These are phyloP conservation scores for Tetradesmus lagerheimii DNA, from an alignment of 139 green algal genomes.

Conservation along the genomic window DNA sequence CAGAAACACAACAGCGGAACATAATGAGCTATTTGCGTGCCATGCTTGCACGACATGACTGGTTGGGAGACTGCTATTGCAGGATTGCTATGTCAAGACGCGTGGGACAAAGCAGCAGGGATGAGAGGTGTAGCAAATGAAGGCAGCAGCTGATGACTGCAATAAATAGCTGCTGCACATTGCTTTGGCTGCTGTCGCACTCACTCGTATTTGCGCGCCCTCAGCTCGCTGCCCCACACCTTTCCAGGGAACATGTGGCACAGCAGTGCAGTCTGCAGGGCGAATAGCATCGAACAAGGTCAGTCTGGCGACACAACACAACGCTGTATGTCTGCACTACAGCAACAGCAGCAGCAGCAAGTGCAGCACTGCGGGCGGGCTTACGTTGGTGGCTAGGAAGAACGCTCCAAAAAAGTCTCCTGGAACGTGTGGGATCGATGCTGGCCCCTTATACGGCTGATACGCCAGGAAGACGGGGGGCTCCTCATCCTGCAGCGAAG, in stretches of 20 bases:
- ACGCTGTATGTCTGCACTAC: neutral
- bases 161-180: neutral
- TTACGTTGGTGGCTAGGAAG: constrained; percentile 82
- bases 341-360: constrained; percentile 1
- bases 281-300: neutral
- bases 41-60: too few species aligned
- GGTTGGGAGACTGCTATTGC: too few species aligned
- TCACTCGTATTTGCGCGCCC: constrained; percentile 81
- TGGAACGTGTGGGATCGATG: constrained; percentile 74
- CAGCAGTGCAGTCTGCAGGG: constrained; percentile 68
- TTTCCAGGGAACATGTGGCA: constrained; percentile 77
- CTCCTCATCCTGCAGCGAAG: constrained; percentile 44
- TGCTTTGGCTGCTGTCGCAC: constrained; percentile 9
- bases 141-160: neutral
- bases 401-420: constrained; percentile 86
- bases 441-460: constrained; percentile 74
- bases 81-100: too few species aligned
- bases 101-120: too few species aligned
- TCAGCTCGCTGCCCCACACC: constrained; percentile 77
- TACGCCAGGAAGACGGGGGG: constrained; percentile 52
- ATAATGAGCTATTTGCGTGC: too few species aligned
- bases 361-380: neutral
- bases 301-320: neutral
- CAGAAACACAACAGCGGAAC: too few species aligned
- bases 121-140: neutral